Evolutionary conservation across 2,329 filamentous ascomycete species (phyloP).

Genomic region (Aspergillus candidus): DNA sequence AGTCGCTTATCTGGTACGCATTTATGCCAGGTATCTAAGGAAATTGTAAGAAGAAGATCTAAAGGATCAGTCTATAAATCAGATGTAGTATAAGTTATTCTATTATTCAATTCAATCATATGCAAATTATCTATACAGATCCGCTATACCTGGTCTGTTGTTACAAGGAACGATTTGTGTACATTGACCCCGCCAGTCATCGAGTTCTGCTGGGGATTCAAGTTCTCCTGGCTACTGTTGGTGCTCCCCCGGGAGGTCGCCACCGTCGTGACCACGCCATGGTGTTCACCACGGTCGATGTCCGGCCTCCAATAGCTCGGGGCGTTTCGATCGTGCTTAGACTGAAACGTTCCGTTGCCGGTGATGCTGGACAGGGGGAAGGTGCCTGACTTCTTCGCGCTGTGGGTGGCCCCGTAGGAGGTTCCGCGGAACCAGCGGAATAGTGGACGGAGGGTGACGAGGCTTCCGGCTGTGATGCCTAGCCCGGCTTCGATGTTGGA

Average conservation of each 20-base stretch:
- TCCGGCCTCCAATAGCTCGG: slow-evolving; percentile 30
- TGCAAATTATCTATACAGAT: too few relatives aligned
- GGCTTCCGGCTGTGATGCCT: slow-evolving; percentile 42
- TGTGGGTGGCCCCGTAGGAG: slow-evolving; percentile 20
- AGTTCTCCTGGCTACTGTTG: slow-evolving; percentile 29
- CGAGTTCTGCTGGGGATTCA: slow-evolving; percentile 22
- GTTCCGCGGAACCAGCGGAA: slow-evolving; percentile 35
- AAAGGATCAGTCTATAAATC: too few relatives aligned
- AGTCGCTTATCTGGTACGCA: too few relatives aligned
- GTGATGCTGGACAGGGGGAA: slow-evolving; percentile 28
- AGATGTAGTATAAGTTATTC: background rate
- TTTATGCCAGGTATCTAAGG: too few relatives aligned
- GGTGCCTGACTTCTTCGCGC: slow-evolving; percentile 22
- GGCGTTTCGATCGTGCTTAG: slow-evolving; percentile 11
- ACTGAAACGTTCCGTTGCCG: slow-evolving; percentile 10
- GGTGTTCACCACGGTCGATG: slow-evolving; percentile 21
- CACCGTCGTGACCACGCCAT: slow-evolving; percentile 23
- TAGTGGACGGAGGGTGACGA: slow-evolving; percentile 46
- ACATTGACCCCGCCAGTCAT: slow-evolving; percentile 26
- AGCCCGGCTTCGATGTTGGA: slow-evolving; percentile 35
- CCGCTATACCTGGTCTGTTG: slow-evolving; percentile 17
- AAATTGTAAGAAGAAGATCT: too few relatives aligned
- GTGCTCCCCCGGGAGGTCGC: slow-evolving; percentile 22
- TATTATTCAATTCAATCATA: background rate
- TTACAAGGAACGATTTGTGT: slow-evolving; percentile 30